Evolutionary conservation across 768 basidiomycete species (phyloP).

Genomic region (Suillus cothurnatus): DNA sequence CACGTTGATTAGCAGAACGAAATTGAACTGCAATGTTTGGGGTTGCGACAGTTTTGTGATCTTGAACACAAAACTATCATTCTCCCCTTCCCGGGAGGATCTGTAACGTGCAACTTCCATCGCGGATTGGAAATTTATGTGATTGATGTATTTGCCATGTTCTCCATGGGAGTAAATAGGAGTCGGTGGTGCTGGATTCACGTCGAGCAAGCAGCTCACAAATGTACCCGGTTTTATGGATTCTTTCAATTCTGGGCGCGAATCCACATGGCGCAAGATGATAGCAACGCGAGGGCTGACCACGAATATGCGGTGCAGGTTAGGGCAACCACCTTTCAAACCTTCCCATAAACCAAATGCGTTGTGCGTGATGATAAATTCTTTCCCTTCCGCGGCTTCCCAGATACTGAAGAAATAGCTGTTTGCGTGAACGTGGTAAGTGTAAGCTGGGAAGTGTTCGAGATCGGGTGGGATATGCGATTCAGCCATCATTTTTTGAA

Average conservation of each 20-base stretch:
- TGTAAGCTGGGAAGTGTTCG: conserved; percentile 23
- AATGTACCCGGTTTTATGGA: not conserved
- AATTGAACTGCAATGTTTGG: conserved; percentile 11
- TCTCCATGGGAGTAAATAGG: not conserved
- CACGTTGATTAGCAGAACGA: conserved; percentile 10
- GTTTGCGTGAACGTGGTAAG: conserved; percentile 32
- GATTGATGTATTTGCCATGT: not conserved
- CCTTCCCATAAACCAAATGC: conserved; percentile 41
- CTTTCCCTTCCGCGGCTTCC: conserved; percentile 35
- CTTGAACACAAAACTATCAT: conserved; percentile 33
- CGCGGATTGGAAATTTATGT: not conserved
- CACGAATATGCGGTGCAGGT: conserved; percentile 34
- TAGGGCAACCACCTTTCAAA: conserved; percentile 17
- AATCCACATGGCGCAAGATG: conserved; percentile 27
- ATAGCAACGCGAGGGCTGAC: conserved; percentile 38
- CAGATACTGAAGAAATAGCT: conserved; percentile 17
- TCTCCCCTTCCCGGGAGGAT: conserved; percentile 12
- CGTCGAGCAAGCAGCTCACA: not conserved
- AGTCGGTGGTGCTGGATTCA: not conserved
- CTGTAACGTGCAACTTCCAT: conserved; percentile 2
- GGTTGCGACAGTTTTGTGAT: conserved; percentile 29
- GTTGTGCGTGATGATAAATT: conserved; percentile 38
- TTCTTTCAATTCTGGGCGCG: conserved; percentile 10
- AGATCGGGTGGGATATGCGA: conserved; percentile 8
- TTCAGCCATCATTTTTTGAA: not conserved